phyloP scores from a whole-genome alignment of 345 rosid genomes.

The Clausena lansium region DNA sequence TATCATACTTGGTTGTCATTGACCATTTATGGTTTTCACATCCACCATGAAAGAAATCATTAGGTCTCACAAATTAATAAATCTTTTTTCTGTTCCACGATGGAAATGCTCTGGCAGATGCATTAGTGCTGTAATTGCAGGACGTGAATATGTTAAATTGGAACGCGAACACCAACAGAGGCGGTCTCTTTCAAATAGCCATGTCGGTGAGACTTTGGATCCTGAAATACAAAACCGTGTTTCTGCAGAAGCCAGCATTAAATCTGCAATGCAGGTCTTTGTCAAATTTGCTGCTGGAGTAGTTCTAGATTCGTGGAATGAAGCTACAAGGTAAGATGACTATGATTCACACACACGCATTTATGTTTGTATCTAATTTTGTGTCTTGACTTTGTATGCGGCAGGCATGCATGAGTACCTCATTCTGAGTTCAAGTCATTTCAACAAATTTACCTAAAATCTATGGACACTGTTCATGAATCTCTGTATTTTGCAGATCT shows the following conservation, averaged over 20 bases:
- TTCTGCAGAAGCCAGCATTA: conserved; percentile 87
- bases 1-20: background rate
- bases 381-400: background rate
- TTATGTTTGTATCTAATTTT: background rate
- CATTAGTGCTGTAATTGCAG: conserved; percentile 87
- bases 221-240: conserved; percentile 60
- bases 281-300: conserved; percentile 83
- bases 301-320: conserved; percentile 82
- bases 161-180: conserved; percentile 83
- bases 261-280: conserved; percentile 90
- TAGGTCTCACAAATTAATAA: background rate
- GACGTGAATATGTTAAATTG: conserved; percentile 80
- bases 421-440: background rate
- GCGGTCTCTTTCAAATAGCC: conserved; percentile 71
- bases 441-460: background rate
- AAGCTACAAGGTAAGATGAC: conserved; percentile 65
- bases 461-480: conserved; percentile 3
- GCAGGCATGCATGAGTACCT: background rate
- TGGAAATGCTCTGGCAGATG: conserved; percentile 53
- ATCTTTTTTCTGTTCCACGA: background rate
- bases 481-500: conserved; percentile 50
- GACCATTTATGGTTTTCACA: background rate
- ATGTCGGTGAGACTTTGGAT: conserved; percentile 54
- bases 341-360: background rate
- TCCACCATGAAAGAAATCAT: background rate